These are phyloP conservation scores for Candida namnaoensis DNA, from an alignment of 805 yeast species.

Conservation along the genomic window DNA sequence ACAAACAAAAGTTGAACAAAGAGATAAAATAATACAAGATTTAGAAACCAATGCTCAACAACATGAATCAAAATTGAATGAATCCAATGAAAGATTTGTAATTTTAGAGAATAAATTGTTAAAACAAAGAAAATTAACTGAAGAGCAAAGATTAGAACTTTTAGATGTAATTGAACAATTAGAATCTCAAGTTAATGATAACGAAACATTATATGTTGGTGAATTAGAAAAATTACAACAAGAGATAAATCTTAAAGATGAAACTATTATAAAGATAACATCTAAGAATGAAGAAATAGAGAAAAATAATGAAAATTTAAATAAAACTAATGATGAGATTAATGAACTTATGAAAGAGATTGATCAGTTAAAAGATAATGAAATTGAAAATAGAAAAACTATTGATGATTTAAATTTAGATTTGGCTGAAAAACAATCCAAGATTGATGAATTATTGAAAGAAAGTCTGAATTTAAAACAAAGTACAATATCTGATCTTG, in stretches of 20 bases:
- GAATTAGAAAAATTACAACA: constrained; percentile 31
- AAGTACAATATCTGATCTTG: too few species aligned
- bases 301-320: too few species aligned
- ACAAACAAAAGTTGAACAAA: constrained; percentile 2
- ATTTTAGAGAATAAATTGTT: constrained; percentile 31
- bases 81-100: constrained; percentile 8
- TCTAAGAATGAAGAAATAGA: not conserved
- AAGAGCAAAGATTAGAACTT: constrained; percentile 49
- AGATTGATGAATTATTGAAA: too few species aligned
- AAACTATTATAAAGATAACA: too few species aligned
- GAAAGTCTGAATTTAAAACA: too few species aligned
- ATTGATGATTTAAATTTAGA: too few species aligned
- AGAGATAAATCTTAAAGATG: constrained; percentile 5
- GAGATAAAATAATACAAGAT: constrained; percentile 5
- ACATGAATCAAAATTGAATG: constrained; percentile 3
- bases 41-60: constrained; percentile 7
- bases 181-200: constrained; percentile 46
- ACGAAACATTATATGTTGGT: constrained; percentile 37
- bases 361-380: too few species aligned
- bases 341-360: too few species aligned
- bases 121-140: constrained; percentile 39
- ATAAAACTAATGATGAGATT: too few species aligned
- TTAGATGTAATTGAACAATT: constrained; percentile 48
- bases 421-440: too few species aligned
- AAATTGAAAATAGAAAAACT: too few species aligned